Evolutionary conservation across 2,329 filamentous ascomycete species (phyloP).

Genomic region (Xylaria polymorpha): DNA sequence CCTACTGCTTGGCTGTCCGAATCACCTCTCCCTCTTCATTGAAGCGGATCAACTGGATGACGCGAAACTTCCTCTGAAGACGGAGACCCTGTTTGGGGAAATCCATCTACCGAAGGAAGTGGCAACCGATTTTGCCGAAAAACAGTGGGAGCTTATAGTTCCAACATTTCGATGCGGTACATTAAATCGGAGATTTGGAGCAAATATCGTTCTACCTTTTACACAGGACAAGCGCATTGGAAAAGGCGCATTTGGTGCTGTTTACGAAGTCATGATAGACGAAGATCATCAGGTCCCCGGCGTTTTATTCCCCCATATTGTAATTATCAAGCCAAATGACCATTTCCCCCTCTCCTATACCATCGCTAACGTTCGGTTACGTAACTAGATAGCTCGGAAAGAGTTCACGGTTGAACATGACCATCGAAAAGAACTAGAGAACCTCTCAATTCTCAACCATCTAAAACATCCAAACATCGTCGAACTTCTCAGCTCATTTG

Average conservation of each 20-base stretch:
- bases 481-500: slow-evolving; percentile 22
- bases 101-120: slow-evolving; percentile 13
- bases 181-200: slow-evolving; percentile 6
- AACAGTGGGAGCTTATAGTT: slow-evolving; percentile 26
- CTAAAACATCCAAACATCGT: slow-evolving; percentile 28
- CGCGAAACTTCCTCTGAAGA: slow-evolving; percentile 25
- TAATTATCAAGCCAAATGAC: background rate
- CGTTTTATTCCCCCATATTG: slow-evolving; percentile 1
- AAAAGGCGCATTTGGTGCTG: slow-evolving; percentile 18
- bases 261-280: slow-evolving; percentile 22
- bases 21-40: slow-evolving; percentile 17
- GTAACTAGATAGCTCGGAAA: slow-evolving; percentile 20
- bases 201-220: slow-evolving; percentile 14
- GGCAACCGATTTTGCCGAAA: slow-evolving; percentile 24
- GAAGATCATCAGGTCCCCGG: slow-evolving; percentile 13
- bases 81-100: slow-evolving; percentile 4
- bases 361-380: background rate
- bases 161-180: slow-evolving; percentile 24
- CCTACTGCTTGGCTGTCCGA: slow-evolving; percentile 8
- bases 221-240: slow-evolving; percentile 4
- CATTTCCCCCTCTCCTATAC: background rate
- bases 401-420: slow-evolving; percentile 15
- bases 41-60: slow-evolving; percentile 26
- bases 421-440: slow-evolving; percentile 18
- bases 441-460: slow-evolving; percentile 25